A percentile compares a stretch with the other conserved stretches of the same genome.
phyloP scores from a whole-genome alignment of 345 rosid genomes.

The Eutrema heterophyllum region DNA sequence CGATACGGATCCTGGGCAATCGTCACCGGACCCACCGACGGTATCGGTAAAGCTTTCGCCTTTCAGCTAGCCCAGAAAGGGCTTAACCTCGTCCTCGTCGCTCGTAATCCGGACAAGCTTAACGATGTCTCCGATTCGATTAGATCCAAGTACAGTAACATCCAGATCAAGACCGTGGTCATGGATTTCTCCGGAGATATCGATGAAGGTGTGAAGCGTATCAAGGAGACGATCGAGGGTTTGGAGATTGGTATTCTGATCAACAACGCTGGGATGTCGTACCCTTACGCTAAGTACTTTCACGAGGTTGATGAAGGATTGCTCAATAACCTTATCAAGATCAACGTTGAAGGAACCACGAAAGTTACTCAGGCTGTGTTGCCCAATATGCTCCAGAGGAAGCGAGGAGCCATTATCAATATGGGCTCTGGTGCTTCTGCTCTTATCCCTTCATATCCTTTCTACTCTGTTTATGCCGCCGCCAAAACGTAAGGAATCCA shows the following conservation, averaged over 20 bases:
- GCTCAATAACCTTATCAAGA: constrained; percentile 54
- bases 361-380: constrained; percentile 86
- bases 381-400: constrained; percentile 76
- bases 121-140: constrained; percentile 61
- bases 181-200: constrained; percentile 87
- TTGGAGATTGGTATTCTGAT: constrained; percentile 79
- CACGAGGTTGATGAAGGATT: constrained; percentile 82
- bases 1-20: constrained; percentile 97
- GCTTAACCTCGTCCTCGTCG: constrained; percentile 77
- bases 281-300: constrained; percentile 89
- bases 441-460: constrained; percentile 92
- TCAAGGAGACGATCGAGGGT: constrained; percentile 61
- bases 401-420: constrained; percentile 86
- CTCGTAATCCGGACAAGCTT: constrained; percentile 65
- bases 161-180: constrained; percentile 59
- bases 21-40: constrained; percentile 89
- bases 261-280: constrained; percentile 88
- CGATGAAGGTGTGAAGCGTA: constrained; percentile 63
- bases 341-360: constrained; percentile 89
- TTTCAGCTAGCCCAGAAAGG: constrained; percentile 74
- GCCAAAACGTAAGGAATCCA: constrained; percentile 65
- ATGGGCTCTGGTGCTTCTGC: constrained; percentile 94
- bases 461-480: constrained; percentile 87
- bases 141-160: constrained; percentile 39
- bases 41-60: constrained; percentile 89